phyloP scores from a whole-genome alignment of 306 rosid species.

The Inga leiocalycina region DNA sequence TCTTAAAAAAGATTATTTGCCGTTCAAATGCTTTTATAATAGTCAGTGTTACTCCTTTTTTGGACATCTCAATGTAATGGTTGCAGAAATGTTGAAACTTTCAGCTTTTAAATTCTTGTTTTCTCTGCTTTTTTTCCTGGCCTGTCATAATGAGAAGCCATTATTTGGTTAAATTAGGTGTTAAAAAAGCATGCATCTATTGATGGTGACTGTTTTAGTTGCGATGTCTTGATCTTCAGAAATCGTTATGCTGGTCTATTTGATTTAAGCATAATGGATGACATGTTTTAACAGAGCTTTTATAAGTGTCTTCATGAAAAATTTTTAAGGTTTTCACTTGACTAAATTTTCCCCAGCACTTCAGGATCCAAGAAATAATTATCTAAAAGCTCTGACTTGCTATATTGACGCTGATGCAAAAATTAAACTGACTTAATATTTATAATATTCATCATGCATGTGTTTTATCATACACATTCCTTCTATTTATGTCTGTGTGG shows the following conservation, averaged over 20 bases:
- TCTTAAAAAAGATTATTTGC: not conserved
- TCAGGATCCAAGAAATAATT: not conserved
- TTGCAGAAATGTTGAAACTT: not conserved
- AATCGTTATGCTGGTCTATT: not conserved
- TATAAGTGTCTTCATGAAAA: conserved; percentile 6
- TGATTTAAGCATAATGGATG: conserved; percentile 10
- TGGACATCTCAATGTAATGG: conserved; percentile 5
- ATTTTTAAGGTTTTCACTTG: not conserved
- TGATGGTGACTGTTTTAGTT: conserved; percentile 2
- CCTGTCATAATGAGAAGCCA: not conserved
- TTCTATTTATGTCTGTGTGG: conserved; percentile 12
- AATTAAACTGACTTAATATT: conserved; percentile 25
- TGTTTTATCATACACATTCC: conserved; percentile 22
- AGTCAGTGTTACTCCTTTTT: conserved; percentile 3
- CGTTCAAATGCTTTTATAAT: conserved; percentile 16
- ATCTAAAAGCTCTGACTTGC: not conserved
- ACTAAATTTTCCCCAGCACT: not conserved
- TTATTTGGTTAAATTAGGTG: not conserved
- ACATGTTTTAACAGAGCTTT: not conserved
- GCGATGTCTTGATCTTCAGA: conserved; percentile 16
- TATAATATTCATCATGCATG: not conserved
- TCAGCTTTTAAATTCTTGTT: not conserved
- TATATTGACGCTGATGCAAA: conserved; percentile 15
- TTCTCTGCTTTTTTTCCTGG: conserved; percentile 4
- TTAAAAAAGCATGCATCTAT: not conserved